Evolutionary conservation across 2,329 filamentous ascomycete species (phyloP).

Genomic region (Pseudonectria foliicola): DNA sequence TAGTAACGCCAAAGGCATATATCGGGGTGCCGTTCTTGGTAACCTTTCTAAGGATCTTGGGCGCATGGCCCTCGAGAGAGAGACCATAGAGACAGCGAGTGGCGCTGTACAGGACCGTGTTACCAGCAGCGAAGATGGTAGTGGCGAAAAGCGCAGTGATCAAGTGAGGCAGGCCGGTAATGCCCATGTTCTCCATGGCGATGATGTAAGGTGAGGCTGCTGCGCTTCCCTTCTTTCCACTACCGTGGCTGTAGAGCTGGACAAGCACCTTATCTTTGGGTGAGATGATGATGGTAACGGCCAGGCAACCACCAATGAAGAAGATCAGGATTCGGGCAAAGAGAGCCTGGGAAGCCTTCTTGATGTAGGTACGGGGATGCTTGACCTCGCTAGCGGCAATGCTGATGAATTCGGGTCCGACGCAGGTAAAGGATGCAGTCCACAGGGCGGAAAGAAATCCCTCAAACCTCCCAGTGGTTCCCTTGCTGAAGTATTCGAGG

Average conservation of each 20-base stretch:
- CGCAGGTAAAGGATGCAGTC: constrained; percentile 53
- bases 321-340: constrained; percentile 63
- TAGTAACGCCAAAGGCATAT: constrained; percentile 43
- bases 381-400: constrained; percentile 61
- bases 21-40: constrained; percentile 53
- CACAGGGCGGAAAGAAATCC: constrained; percentile 62
- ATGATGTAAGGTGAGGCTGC: constrained; percentile 55
- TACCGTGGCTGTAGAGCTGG: constrained; percentile 38
- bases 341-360: constrained; percentile 62
- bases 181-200: constrained; percentile 46
- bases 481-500: constrained; percentile 50
- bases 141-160: constrained; percentile 43
- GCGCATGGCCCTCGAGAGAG: constrained; percentile 38
- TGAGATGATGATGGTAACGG: constrained; percentile 56
- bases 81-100: constrained; percentile 42
- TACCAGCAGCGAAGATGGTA: constrained; percentile 35
- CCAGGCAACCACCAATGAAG: constrained; percentile 60
- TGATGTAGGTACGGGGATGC: constrained; percentile 54
- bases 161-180: constrained; percentile 45
- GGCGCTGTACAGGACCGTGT: constrained; percentile 40
- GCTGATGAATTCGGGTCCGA: constrained; percentile 57
- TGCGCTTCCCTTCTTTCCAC: constrained; percentile 32
- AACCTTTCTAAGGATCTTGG: constrained; percentile 45
- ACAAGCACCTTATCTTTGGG: constrained; percentile 51
- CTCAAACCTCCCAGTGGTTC: constrained; percentile 57